Conservation (phyloP, 2,329 filamentous ascomycete species). For the Colletotrichum incanum region DNA sequence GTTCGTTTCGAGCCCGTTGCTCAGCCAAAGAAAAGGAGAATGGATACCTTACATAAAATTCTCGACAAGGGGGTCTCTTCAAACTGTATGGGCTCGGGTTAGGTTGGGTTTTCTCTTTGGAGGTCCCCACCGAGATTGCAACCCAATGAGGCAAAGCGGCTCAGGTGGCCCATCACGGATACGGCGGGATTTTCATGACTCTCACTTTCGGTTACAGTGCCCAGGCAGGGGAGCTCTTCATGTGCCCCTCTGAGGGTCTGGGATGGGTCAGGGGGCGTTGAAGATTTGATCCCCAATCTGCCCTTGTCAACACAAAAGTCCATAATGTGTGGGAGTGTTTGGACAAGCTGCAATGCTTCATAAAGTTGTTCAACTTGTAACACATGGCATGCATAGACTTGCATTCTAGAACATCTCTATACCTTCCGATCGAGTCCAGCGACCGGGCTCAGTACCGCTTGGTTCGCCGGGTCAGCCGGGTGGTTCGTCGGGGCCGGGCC, state of each 20-base stretch:
- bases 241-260: slow-evolving; percentile 3
- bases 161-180: slow-evolving; percentile 38
- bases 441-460: neutral
- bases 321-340: neutral
- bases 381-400: neutral
- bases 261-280: neutral
- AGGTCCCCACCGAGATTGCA: slow-evolving; percentile 38
- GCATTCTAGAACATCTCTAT: neutral
- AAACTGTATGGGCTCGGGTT: neutral
- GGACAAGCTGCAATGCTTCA: neutral
- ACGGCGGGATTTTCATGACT: slow-evolving; percentile 18
- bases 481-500: slow-evolving; percentile 6
- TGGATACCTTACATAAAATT: slow-evolving; percentile 5
- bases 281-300: neutral
- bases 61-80: neutral
- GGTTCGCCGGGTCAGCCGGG: neutral
- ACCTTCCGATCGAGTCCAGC: no score
- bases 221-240: slow-evolving; percentile 5
- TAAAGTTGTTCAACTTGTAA: neutral
- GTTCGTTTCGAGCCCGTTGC: slow-evolving; percentile 35
- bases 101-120: slow-evolving; percentile 1
- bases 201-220: slow-evolving; percentile 33
- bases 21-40: slow-evolving; percentile 32
- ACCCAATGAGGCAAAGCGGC: slow-evolving; percentile 28
- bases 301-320: neutral